Evolutionary conservation across 225 moss, liverwort and hornwort species (phyloP).

Genomic region (Bryoerythrophyllum caledonicum): DNA sequence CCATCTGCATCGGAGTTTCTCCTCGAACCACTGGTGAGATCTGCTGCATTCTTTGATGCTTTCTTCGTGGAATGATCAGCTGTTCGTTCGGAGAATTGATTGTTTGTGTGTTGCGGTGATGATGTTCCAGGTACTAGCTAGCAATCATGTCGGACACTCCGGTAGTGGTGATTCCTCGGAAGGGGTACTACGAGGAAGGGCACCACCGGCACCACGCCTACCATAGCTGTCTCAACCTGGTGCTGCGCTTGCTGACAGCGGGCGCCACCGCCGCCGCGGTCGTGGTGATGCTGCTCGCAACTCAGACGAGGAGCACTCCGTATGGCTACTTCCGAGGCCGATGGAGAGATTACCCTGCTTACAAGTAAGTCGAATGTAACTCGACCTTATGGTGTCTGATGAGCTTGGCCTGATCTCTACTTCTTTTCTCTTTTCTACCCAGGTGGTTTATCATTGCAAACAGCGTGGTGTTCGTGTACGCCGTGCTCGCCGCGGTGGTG

Average conservation of each 20-base stretch:
- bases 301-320: conserved; percentile 3
- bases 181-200: conserved; percentile 30
- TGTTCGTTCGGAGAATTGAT: neutral
- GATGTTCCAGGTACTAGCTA: neutral
- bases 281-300: conserved; percentile 37
- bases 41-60: neutral
- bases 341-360: conserved; percentile 45
- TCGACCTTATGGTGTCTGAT: neutral
- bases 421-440: neutral
- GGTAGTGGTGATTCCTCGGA: conserved; percentile 30
- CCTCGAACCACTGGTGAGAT: neutral
- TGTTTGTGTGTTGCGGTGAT: neutral
- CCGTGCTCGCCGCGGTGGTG: conserved; percentile 34
- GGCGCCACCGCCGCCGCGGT: conserved; percentile 40
- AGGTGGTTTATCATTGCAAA: conserved; percentile 77
- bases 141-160: conserved; percentile 26
- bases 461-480: conserved; percentile 61
- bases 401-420: neutral
- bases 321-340: conserved; percentile 29
- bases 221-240: conserved; percentile 39
- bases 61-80: neutral
- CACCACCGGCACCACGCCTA: conserved; percentile 26
- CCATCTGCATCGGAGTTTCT: neutral
- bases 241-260: conserved; percentile 36
- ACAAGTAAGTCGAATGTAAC: conserved; percentile 31